These are phyloP conservation scores for Tuber umbilicatum DNA, from an alignment of 495 filamentous ascomycete genomes.

Conservation along the genomic window DNA sequence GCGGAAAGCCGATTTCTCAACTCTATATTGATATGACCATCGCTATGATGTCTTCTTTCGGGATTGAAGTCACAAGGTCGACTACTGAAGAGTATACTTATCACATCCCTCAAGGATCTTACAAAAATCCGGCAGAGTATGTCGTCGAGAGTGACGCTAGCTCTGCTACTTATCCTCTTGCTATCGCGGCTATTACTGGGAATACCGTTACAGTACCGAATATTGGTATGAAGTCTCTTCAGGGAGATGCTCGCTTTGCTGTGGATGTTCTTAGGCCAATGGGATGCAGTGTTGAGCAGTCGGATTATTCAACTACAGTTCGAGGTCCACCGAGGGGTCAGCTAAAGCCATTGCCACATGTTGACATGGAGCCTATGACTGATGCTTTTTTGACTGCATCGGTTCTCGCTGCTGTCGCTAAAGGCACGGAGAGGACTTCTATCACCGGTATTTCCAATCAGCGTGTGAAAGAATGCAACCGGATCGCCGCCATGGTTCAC, in stretches of 20 bases:
- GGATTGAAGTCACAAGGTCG: conserved; percentile 69
- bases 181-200: conserved; percentile 88
- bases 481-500: conserved; percentile 92
- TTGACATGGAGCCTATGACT: conserved; percentile 99
- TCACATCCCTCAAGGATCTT: conserved; percentile 79
- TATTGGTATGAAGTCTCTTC: conserved; percentile 82
- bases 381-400: conserved; percentile 96
- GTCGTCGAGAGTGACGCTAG: conserved; percentile 95
- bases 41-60: conserved; percentile 93
- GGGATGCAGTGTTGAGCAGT: conserved; percentile 87
- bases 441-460: conserved; percentile 98
- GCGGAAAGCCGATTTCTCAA: conserved; percentile 93
- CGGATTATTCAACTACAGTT: conserved; percentile 79
- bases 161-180: conserved; percentile 93
- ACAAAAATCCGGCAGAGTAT: conserved; percentile 80
- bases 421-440: conserved; percentile 58
- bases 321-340: conserved; percentile 71
- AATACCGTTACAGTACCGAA: conserved; percentile 94
- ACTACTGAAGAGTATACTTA: conserved; percentile 78
- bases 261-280: conserved; percentile 85
- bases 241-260: conserved; percentile 94
- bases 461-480: conserved; percentile 96
- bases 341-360: conserved; percentile 58
- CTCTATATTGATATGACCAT: conserved; percentile 98
- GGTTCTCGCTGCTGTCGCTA: conserved; percentile 86